Evolutionary conservation across 192 early-diverging fungal genomes (phyloP), one percentile per base, ranked within the genome.

Genomic region (Backusella tarrabulga): DNA sequence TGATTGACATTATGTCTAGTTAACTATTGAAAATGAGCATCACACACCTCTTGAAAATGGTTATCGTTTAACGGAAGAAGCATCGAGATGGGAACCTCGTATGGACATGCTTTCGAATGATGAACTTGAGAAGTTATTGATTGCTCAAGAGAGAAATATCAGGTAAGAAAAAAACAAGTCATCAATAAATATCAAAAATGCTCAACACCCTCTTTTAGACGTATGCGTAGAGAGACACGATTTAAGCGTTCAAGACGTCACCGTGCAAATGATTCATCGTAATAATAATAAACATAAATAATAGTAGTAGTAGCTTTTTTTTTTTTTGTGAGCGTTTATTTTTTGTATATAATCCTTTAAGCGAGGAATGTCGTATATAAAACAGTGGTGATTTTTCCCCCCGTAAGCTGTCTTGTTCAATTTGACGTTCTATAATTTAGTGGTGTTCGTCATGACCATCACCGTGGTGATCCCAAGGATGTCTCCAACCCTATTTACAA

Each of bases 391-490:
- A 34, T 34, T 17, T 70, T 69, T 32, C 3, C 3, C 32, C 21
- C 21, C 11, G 35, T 40, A 15, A 3, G 19, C 15, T 14, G 15
- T 40, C 21, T 69, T 19, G 36, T 15, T 42, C 44, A 44, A 32
- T 34, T 11, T 34, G 6, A 4, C 15, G 26, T 21, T 68, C 17
- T n/a, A 32, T 34, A 68, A 4, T 9, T 68, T 75, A 75, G 21
- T 80, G 73, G 41, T 80, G 74, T 54, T 75, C 69, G 50, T 80
- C 83, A 63, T 74, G 72, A 63, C 87, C 84, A 29, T 88, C 85
- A 26, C 85, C 87, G 76, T 91, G 89, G 70, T 85, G 86, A 73
- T 90, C 91, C 90, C 91, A 92, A 77, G 91, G 91, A 85, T 91
- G 91, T 70, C 89, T 85, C 76, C 83, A 85, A 41, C 90, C 91